Conservation (phyloP, 73 alveolate genomes). For the Durusdinium trenchii region DNA sequence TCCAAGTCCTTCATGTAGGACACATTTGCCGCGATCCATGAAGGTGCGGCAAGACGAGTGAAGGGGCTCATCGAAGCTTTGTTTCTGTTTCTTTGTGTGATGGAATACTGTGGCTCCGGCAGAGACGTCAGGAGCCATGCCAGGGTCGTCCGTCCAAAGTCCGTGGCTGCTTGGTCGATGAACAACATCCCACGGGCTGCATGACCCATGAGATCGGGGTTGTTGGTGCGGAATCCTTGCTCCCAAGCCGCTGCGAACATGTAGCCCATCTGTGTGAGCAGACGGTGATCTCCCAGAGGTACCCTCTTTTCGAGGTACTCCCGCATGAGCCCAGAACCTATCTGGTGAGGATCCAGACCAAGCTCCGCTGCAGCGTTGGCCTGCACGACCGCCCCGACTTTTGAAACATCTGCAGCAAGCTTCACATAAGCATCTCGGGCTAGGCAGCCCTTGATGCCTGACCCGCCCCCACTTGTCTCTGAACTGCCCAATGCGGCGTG, state of each 20-base stretch:
- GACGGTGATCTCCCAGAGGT: too few species aligned
- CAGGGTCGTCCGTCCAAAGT: neutral
- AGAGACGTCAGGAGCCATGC: neutral
- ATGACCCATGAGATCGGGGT: neutral
- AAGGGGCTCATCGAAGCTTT: neutral
- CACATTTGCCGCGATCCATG: neutral
- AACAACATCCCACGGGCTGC: neutral
- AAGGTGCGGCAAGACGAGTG: neutral
- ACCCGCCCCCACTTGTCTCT: neutral
- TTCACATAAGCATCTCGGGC: too few species aligned
- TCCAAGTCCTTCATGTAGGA: neutral
- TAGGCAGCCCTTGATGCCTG: too few species aligned
- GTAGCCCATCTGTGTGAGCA: too few species aligned
- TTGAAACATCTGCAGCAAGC: neutral
- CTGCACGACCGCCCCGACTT: neutral
- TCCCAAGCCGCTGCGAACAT: too few species aligned
- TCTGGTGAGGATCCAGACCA: too few species aligned
- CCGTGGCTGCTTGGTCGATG: neutral
- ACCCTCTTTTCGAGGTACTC: too few species aligned
- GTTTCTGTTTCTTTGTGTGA: neutral
- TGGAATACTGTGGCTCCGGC: neutral
- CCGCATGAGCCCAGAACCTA: neutral
- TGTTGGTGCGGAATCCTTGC: neutral
- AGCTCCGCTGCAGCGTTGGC: neutral
- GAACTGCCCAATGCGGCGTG: conserved; percentile 24